Percentiles rank a stretch among this genome's conserved stretches.
Conservation (phyloP, 495 filamentous ascomycete species). For the Aspergillus leporis region DNA sequence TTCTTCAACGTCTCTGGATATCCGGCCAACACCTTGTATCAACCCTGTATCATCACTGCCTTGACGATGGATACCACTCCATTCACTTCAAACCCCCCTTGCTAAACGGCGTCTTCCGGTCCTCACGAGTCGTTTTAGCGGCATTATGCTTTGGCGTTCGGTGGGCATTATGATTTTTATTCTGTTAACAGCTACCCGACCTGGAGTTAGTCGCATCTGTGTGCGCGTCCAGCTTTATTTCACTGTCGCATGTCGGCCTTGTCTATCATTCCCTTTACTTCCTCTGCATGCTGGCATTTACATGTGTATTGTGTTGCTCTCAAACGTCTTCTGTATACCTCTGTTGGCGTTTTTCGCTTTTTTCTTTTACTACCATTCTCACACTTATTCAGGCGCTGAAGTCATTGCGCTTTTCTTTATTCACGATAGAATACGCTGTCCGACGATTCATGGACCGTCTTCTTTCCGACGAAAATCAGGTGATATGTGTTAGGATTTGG, state of each 20-base stretch:
- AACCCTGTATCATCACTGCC: neutral
- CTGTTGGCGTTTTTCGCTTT: neutral
- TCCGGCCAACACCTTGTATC: neutral
- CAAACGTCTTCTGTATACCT: neutral
- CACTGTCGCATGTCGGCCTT: neutral
- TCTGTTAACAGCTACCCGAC: neutral
- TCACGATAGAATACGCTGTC: neutral
- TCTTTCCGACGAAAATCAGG: neutral
- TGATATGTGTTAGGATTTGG: neutral
- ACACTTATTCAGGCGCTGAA: neutral
- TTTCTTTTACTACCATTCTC: too few species aligned
- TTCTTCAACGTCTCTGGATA: neutral
- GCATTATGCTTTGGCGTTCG: constrained; percentile 38
- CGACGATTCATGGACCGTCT: neutral
- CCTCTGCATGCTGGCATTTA: neutral
- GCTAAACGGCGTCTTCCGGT: neutral
- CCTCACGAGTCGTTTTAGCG: constrained; percentile 34
- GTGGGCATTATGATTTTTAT: neutral
- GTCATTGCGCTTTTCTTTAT: neutral
- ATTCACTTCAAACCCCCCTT: neutral
- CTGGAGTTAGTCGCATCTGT: neutral
- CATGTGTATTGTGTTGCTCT: neutral
- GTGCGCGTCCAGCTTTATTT: neutral
- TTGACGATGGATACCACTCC: neutral
- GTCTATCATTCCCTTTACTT: neutral